Conservation (phyloP, 768 basidiomycete genomes). For the Termitomyces sp. region DNA sequence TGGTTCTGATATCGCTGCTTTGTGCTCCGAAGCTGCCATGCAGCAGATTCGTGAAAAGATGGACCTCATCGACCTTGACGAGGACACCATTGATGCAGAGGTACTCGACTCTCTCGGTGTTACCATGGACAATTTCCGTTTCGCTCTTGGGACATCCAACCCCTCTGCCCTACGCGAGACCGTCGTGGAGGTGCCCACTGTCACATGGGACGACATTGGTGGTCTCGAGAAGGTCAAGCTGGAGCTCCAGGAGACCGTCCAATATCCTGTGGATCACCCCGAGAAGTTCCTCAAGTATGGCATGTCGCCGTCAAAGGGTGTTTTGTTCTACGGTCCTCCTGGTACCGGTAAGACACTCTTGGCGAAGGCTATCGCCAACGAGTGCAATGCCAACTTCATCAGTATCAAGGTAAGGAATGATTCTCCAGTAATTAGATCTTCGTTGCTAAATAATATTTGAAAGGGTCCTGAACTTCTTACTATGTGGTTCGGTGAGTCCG, state of each 20-base stretch:
- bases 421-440: neutral
- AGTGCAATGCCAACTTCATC: constrained; percentile 99
- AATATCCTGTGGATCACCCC: constrained; percentile 99
- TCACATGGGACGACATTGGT: constrained; percentile 99
- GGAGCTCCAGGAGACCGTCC: constrained; percentile 98
- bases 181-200: constrained; percentile 97
- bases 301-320: constrained; percentile 99
- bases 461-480: constrained; percentile 95
- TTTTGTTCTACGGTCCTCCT: constrained; percentile 98
- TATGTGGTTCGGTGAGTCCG: constrained; percentile 99
- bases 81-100: constrained; percentile 99
- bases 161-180: constrained; percentile 99
- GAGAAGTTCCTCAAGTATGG: constrained; percentile 99
- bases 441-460: constrained; percentile 16
- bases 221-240: constrained; percentile 99
- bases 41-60: constrained; percentile 99
- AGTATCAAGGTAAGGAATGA: constrained; percentile 76
- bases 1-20: constrained; percentile 94
- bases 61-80: constrained; percentile 94
- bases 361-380: constrained; percentile 98
- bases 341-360: constrained; percentile 99
- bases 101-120: constrained; percentile 98
- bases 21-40: constrained; percentile 99
- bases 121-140: constrained; percentile 99
- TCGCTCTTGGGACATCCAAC: constrained; percentile 95